Base-by-base conservation (phyloP, 768 basidiomycete genomes). In the Tremella mesenterica region DNA sequence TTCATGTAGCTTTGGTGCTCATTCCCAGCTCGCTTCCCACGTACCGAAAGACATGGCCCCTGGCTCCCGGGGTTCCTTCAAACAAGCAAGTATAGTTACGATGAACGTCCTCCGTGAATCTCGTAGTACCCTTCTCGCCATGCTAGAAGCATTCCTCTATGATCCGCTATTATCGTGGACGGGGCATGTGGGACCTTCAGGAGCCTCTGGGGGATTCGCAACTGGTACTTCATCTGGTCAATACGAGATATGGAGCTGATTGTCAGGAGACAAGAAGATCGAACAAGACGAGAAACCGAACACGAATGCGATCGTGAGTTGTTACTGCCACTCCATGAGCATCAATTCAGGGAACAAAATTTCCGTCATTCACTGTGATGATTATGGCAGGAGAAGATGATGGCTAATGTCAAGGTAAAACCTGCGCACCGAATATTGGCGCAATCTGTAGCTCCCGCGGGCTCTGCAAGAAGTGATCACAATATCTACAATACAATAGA, bases 131-230 rank as follows among this genome's bases (percentile, higher is more conserved):
- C 54, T 76, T 27, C 56, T 75, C 44, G 73, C 74, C 0, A 70
- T 76, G 57, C 64, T 76, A 10, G 73, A 73, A 53, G 73, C 75
- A 0, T 76, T 75, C 63, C 59, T 75, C 18, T 72, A 75, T 52
- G 75, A 76, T 56, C 75, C 75, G 8, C 55, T 76, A 20, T 56
- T 73, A 1, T 63, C 66, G 14, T 73, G 72, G 72, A 67, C 63
- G 23, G 65, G 61, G 27, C 46, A 60, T 54, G 23, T 26, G 28
- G 38, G 38, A 8, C 6, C 25, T 20, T 43, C 45, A 9, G 14
- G 4, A 8, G 38, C 38, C 8, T 41, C n/a, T 14, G 38, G 38
- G 6, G 38, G 14, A 41, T 41, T n/a, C n/a, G n/a, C n/a, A 41
- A 23, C 38, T 16, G n/a, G 38, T 23, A 5, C 38, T 5, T 16